These are phyloP conservation scores for Phialophora verrucosa DNA, from an alignment of 2,329 filamentous ascomycete genomes.

Conservation along the genomic window DNA sequence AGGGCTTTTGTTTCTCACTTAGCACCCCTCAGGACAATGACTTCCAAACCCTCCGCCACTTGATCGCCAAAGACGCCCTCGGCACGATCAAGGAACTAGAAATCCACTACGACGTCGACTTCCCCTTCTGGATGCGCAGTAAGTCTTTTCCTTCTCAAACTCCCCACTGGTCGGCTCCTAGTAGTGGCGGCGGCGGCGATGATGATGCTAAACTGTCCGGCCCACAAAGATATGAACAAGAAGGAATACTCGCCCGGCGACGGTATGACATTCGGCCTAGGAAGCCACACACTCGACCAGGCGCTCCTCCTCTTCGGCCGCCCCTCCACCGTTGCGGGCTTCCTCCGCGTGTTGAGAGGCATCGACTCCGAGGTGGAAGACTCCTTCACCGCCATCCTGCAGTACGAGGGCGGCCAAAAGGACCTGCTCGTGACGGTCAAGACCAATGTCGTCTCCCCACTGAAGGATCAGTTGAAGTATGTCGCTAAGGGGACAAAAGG, in stretches of 20 bases:
- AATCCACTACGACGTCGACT: constrained; percentile 77
- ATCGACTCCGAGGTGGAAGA: constrained; percentile 59
- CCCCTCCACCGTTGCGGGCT: constrained; percentile 69
- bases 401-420: constrained; percentile 61
- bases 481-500: constrained; percentile 77
- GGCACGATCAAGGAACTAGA: constrained; percentile 76
- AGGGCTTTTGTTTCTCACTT: neutral
- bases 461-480: constrained; percentile 72
- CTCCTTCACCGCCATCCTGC: constrained; percentile 66
- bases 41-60: constrained; percentile 70
- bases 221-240: constrained; percentile 45
- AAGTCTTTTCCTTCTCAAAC: neutral
- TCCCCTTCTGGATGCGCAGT: constrained; percentile 28
- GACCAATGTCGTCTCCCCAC: constrained; percentile 69
- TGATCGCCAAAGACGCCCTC: constrained; percentile 64
- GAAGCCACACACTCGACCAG: constrained; percentile 75
- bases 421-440: constrained; percentile 69
- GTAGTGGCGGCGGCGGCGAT: too few species aligned
- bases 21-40: constrained; percentile 68
- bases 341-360: constrained; percentile 67
- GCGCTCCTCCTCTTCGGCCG: constrained; percentile 71
- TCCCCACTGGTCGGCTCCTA: neutral
- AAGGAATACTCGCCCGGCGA: constrained; percentile 67
- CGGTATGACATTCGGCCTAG: constrained; percentile 74
- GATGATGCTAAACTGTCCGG: neutral